Percentiles rank a stretch among this genome's conserved stretches.
phyloP scores from a whole-genome alignment of 192 early-diverging fungal species.

The Mortierella antarctica region DNA sequence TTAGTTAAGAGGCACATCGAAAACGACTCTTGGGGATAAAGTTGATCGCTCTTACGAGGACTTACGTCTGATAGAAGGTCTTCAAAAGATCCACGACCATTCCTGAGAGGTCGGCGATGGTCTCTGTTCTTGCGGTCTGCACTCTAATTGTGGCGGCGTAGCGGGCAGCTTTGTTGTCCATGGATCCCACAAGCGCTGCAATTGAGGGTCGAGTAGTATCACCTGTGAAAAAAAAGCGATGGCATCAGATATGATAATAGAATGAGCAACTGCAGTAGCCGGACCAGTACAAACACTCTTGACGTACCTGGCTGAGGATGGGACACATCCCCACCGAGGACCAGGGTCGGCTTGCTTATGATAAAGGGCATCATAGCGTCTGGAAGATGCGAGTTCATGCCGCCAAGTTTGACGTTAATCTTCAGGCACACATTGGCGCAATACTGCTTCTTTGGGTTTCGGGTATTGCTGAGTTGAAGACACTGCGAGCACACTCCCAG shows the following conservation, averaged over 20 bases:
- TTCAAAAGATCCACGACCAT: slow-evolving; percentile 76
- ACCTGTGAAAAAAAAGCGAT: not conserved
- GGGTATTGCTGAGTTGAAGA: slow-evolving; percentile 82
- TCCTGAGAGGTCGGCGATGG: slow-evolving; percentile 73
- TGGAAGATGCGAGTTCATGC: slow-evolving; percentile 77
- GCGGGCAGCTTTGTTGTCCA: slow-evolving; percentile 70
- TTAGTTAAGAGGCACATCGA: slow-evolving; percentile 73
- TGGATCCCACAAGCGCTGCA: slow-evolving; percentile 79
- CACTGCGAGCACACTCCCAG: slow-evolving; percentile 93
- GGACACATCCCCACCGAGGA: slow-evolving; percentile 93
- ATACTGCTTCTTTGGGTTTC: slow-evolving; percentile 81
- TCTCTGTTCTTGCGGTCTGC: slow-evolving; percentile 76
- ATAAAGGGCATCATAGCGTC: slow-evolving; percentile 70
- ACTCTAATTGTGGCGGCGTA: slow-evolving; percentile 73
- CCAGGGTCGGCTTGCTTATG: slow-evolving; percentile 73
- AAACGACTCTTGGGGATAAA: slow-evolving; percentile 39
- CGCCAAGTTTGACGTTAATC: slow-evolving; percentile 94
- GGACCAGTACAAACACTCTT: slow-evolving; percentile 49
- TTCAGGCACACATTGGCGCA: slow-evolving; percentile 94
- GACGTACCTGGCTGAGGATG: slow-evolving; percentile 78
- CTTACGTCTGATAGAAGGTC: slow-evolving; percentile 66
- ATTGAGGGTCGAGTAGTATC: slow-evolving; percentile 75
- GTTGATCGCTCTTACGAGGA: not conserved
- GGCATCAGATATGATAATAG: not conserved
- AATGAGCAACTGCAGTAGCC: slow-evolving; percentile 76